Evolutionary conservation across 192 early-diverging fungal species (phyloP).

Genomic region (Nowakowskiella sp.): DNA sequence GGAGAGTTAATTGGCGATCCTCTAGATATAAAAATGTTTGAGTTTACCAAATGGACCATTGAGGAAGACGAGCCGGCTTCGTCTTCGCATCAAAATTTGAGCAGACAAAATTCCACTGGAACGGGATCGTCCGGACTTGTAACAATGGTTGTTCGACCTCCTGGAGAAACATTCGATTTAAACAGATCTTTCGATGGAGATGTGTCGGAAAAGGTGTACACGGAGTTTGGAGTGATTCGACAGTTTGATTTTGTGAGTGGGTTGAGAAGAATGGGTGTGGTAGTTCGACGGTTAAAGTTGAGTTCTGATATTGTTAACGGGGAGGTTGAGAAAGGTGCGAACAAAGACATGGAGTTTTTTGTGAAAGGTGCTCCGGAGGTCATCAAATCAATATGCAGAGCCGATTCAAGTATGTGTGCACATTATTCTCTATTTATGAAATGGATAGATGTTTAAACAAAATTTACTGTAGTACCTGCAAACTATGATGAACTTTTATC

Average conservation of each 20-base stretch:
- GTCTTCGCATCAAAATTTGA: no score
- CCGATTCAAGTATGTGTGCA: conserved; percentile 55
- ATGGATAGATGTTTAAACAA: no score
- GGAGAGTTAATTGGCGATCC: conserved; percentile 91
- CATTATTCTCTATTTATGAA: background rate
- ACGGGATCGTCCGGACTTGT: conserved; percentile 24
- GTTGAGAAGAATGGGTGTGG: conserved; percentile 86
- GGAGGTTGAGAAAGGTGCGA: no score
- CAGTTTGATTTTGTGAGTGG: conserved; percentile 89
- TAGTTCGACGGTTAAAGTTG: conserved; percentile 49
- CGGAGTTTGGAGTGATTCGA: conserved; percentile 45
- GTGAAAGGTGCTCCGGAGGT: conserved; percentile 98
- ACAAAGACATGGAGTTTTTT: conserved; percentile 62
- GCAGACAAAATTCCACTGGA: background rate
- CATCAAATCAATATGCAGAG: conserved; percentile 77
- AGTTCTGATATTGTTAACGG: background rate
- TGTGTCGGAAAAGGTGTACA: conserved; percentile 12
- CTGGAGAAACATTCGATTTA: conserved; percentile 45
- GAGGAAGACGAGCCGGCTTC: conserved; percentile 93
- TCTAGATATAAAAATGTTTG: conserved; percentile 96
- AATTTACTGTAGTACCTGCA: conserved; percentile 61
- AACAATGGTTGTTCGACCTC: conserved; percentile 83
- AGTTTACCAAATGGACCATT: conserved; percentile 86
- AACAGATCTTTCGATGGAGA: conserved; percentile 8
- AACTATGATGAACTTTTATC: conserved; percentile 76